A percentile compares a stretch with the other conserved stretches of the same genome.
Conservation (phyloP, 805 yeast species). For the Brettanomyces sp. region DNA sequence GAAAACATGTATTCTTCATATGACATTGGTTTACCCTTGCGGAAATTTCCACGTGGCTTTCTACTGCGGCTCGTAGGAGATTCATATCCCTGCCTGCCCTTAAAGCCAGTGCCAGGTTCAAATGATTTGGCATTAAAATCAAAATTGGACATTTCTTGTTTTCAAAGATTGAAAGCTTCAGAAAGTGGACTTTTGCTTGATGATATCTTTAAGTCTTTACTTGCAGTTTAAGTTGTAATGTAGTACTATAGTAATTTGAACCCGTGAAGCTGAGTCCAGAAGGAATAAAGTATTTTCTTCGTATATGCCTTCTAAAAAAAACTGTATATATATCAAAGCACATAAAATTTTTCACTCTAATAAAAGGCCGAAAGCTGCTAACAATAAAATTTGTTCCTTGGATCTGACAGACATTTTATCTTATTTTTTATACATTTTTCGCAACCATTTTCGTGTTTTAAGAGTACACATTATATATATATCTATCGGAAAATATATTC, state of each 20-base stretch:
- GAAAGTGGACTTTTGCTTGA: not conserved
- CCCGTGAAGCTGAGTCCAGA: too few species aligned
- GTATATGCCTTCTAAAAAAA: not conserved
- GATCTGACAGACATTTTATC: too few species aligned
- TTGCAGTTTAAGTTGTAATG: too few species aligned
- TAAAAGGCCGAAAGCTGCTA: too few species aligned
- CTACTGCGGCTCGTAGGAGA: constrained; percentile 3
- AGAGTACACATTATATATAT: too few species aligned
- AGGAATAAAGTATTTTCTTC: too few species aligned
- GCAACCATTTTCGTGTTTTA: too few species aligned
- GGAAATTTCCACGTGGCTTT: constrained; percentile 9
- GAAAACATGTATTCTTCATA: constrained; percentile 38
- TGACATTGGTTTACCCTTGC: constrained; percentile 22
- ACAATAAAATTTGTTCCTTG: too few species aligned
- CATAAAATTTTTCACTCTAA: not conserved
- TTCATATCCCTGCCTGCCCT: constrained; percentile 4
- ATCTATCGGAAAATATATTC: too few species aligned
- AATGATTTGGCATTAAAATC: constrained; percentile 27
- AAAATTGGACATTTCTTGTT: constrained; percentile 21
- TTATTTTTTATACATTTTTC: too few species aligned
- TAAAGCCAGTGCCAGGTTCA: constrained; percentile 17
- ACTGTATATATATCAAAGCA: not conserved
- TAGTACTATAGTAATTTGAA: not conserved
- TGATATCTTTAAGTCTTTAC: too few species aligned
- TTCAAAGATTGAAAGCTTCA: not conserved